Conservation (phyloP, 352 stramenopile genomes). For the Phytophthora nicotianae region DNA sequence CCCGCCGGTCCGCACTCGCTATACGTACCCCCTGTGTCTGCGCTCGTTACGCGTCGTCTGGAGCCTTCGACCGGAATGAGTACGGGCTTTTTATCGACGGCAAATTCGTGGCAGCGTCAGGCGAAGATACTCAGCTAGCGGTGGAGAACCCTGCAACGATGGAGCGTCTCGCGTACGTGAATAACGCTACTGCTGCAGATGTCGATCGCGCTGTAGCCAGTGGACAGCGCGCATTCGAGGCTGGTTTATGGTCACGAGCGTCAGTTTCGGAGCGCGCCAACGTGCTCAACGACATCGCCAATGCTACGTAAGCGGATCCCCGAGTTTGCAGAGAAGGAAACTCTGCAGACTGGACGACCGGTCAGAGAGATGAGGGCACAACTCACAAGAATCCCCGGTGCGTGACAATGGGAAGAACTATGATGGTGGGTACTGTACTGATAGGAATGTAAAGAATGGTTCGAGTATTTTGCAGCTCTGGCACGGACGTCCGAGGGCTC, state of each 20-base stretch:
- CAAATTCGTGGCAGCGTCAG: conserved; percentile 36
- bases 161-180: conserved; percentile 43
- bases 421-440: not conserved
- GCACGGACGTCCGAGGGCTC: conserved; percentile 69
- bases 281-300: conserved; percentile 49
- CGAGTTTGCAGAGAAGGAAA: conserved; percentile 65
- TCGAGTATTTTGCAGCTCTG: conserved; percentile 85
- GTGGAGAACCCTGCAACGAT: conserved; percentile 64
- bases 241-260: conserved; percentile 38
- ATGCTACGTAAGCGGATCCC: conserved; percentile 43
- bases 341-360: conserved; percentile 62
- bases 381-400: conserved; percentile 48
- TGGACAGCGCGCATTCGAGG: conserved; percentile 38
- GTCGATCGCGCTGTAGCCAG: conserved; percentile 44
- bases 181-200: conserved; percentile 37
- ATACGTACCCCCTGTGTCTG: not conserved
- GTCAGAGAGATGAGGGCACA: conserved; percentile 66
- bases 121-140: conserved; percentile 21
- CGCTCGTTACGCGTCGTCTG: conserved; percentile 19
- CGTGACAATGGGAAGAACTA: not conserved
- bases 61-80: conserved; percentile 34
- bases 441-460: conserved; percentile 55
- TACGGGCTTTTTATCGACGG: conserved; percentile 60
- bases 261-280: conserved; percentile 39
- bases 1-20: not conserved